phyloP scores from a whole-genome alignment of 441 rosid species.

The Hypseocharis bilobata region DNA sequence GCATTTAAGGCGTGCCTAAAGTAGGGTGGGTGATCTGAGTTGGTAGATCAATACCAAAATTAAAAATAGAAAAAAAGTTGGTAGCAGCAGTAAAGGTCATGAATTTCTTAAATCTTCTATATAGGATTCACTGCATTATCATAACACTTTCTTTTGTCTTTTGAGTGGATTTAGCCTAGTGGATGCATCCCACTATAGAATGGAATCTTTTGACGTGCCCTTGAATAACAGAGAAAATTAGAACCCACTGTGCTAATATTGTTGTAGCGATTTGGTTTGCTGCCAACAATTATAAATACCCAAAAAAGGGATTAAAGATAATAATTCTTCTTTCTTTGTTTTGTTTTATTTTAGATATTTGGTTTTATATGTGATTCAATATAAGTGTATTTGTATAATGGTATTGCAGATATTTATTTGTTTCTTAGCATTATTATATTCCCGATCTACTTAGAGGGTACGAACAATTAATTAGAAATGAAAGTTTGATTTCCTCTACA shows the following conservation, averaged over 20 bases:
- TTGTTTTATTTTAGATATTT: neutral
- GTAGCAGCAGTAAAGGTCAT: neutral
- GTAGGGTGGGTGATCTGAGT: neutral
- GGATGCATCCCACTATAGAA: constrained; percentile 13
- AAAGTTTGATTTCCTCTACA: no score
- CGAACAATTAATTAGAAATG: no score
- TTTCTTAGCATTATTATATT: neutral
- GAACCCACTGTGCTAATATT: neutral
- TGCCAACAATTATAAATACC: no score
- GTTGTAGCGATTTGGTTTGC: neutral
- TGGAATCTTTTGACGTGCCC: constrained; percentile 16
- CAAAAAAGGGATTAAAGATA: neutral
- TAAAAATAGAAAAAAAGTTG: neutral
- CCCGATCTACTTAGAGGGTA: no score
- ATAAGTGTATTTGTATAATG: neutral
- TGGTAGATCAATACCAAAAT: neutral
- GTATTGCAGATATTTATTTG: neutral
- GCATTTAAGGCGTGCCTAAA: neutral
- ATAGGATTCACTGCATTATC: neutral
- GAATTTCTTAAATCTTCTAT: neutral
- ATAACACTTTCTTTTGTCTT: constrained; percentile 10
- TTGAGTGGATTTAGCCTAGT: constrained; percentile 13
- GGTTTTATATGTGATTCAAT: neutral
- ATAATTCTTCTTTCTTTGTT: neutral
- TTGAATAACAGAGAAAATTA: neutral